Percentiles rank a stretch among this genome's conserved stretches.
These are phyloP conservation scores for Aspergillus versicolor DNA, from an alignment of 2,329 filamentous ascomycete species.

Conservation along the genomic window DNA sequence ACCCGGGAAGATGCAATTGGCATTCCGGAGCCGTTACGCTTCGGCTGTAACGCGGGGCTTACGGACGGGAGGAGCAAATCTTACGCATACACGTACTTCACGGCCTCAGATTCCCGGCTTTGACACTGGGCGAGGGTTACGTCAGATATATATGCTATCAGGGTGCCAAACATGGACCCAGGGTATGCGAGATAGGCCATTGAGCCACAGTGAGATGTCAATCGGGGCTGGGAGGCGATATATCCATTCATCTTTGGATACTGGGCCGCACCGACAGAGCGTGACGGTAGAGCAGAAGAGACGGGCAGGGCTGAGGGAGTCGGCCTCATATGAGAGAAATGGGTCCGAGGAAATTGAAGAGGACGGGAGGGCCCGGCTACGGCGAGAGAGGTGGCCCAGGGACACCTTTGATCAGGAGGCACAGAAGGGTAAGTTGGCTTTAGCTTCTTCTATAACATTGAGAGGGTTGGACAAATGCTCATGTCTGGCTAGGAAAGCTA, in stretches of 20 bases:
- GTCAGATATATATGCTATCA: neutral
- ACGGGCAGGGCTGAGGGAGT: conserved; percentile 41
- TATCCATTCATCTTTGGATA: neutral
- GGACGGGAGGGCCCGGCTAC: conserved; percentile 5
- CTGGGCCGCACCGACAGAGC: neutral
- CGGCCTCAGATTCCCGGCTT: neutral
- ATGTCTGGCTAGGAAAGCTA: conserved; percentile 61
- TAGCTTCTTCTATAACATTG: neutral
- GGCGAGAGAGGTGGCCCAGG: conserved; percentile 21
- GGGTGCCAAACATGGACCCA: neutral
- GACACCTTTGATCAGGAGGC: conserved; percentile 55
- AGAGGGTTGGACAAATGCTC: neutral
- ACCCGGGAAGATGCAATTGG: neutral
- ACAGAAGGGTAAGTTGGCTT: conserved; percentile 57
- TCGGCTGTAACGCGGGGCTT: neutral
- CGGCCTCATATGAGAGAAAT: neutral
- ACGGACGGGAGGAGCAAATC: neutral
- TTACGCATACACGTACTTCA: neutral
- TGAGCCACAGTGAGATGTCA: neutral
- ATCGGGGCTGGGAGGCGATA: neutral
- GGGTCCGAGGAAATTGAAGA: neutral
- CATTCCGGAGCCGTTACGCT: neutral
- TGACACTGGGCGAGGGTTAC: neutral
- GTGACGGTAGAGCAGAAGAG: conserved; percentile 33
- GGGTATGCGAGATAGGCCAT: neutral